A percentile compares a stretch with the other conserved stretches of the same genome.
Conservation (phyloP, 345 rosid species). For the Linum lewisii region DNA sequence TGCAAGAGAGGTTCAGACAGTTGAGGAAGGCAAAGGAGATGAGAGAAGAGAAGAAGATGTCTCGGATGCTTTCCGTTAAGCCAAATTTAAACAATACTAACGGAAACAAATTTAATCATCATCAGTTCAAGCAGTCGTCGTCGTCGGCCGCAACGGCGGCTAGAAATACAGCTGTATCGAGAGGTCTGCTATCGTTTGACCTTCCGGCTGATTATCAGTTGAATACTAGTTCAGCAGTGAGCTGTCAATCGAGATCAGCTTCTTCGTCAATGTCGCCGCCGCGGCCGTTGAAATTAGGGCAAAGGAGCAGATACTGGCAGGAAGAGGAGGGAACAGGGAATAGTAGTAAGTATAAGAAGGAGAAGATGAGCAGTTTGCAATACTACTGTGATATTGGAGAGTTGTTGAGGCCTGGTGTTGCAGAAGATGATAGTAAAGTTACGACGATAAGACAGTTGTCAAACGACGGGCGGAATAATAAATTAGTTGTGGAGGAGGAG, state of each 20-base stretch:
- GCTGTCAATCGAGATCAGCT: too few species aligned
- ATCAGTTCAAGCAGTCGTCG: not conserved
- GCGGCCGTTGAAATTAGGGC: not conserved
- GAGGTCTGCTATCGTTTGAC: not conserved
- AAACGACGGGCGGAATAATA: not conserved
- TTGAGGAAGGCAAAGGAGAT: constrained; percentile 50
- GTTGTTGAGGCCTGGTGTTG: not conserved
- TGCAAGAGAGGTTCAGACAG: constrained; percentile 70
- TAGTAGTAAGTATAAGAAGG: not conserved
- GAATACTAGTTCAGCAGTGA: too few species aligned
- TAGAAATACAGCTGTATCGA: not conserved
- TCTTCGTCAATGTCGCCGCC: too few species aligned
- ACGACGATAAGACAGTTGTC: not conserved
- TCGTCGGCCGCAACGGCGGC: not conserved
- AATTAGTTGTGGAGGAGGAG: not conserved
- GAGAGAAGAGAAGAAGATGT: constrained; percentile 52
- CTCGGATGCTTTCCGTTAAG: constrained; percentile 11
- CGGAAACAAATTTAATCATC: not conserved
- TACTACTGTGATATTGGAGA: not conserved
- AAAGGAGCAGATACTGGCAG: not conserved
- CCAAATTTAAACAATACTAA: not conserved
- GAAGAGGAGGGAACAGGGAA: not conserved
- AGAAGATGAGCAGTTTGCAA: not conserved
- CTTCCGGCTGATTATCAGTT: too few species aligned
- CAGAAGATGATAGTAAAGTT: not conserved